These are phyloP conservation scores for Syzygium syzygioides DNA, from an alignment of 441 rosid genomes.

Conservation along the genomic window DNA sequence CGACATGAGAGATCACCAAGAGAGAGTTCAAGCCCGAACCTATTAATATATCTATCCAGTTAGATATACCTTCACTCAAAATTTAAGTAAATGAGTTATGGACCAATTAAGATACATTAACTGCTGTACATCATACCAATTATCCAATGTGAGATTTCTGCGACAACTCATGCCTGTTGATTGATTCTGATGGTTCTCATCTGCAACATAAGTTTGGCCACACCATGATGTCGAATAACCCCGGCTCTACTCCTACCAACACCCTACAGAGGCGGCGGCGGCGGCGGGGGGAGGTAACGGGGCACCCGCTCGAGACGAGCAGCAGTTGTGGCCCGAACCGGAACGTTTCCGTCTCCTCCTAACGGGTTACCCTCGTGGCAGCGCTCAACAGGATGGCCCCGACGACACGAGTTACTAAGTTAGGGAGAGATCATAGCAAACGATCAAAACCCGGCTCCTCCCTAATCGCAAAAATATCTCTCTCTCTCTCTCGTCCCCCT, in stretches of 20 bases:
- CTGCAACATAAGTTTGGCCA: neutral
- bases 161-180: too few relatives aligned
- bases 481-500: neutral
- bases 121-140: too few relatives aligned
- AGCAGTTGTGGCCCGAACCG: neutral
- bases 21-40: too few relatives aligned
- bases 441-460: too few relatives aligned
- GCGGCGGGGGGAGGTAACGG: neutral
- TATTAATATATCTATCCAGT: too few relatives aligned
- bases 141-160: too few relatives aligned
- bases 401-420: neutral
- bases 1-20: too few relatives aligned
- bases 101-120: too few relatives aligned
- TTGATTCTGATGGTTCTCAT: too few relatives aligned
- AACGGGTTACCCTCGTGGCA: rapidly evolving
- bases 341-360: neutral
- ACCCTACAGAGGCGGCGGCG: rapidly evolving
- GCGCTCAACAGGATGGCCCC: neutral
- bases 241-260: neutral
- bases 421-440: too few relatives aligned
- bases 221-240: neutral
- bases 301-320: neutral
- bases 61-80: too few relatives aligned
- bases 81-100: too few relatives aligned
- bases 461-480: neutral